Conservation (phyloP, 1,284 basidiomycete genomes). For the Cutaneotrichosporon spelunceum region DNA sequence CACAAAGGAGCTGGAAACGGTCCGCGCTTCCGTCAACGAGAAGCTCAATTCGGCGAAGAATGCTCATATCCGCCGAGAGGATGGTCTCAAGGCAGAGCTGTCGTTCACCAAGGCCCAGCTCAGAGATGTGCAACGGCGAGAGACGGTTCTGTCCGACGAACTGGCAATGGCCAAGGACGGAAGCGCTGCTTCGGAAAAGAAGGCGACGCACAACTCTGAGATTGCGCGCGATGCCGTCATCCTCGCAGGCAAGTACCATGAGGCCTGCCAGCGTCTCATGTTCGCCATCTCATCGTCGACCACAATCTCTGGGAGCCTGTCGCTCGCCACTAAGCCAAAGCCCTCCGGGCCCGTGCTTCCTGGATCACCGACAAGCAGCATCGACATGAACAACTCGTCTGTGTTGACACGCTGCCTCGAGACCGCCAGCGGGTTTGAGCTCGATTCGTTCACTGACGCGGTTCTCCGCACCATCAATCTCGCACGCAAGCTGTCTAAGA, state of each 20-base stretch:
- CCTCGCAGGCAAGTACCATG: constrained; percentile 45
- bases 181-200: constrained; percentile 32
- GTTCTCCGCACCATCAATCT: constrained; percentile 74
- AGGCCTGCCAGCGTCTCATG: constrained; percentile 41
- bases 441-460: constrained; percentile 76
- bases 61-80: constrained; percentile 41
- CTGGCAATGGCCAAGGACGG: constrained; percentile 44
- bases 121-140: constrained; percentile 44
- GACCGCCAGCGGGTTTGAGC: constrained; percentile 63
- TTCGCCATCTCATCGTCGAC: constrained; percentile 44
- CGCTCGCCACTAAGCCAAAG: constrained; percentile 23
- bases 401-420: constrained; percentile 40
- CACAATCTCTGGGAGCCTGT: constrained; percentile 43
- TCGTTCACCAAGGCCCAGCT: constrained; percentile 48
- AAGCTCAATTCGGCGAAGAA: constrained; percentile 48
- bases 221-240: constrained; percentile 44
- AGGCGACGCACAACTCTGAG: constrained; percentile 34
- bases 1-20: constrained; percentile 54
- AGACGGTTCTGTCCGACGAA: constrained; percentile 44
- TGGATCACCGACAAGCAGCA: constrained; percentile 3
- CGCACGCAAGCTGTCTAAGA: constrained; percentile 94
- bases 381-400: constrained; percentile 34
- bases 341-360: constrained; percentile 5
- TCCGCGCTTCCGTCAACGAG: constrained; percentile 40
- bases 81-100: constrained; percentile 51